Evolutionary conservation across 177 flowering plant species (phyloP), one percentile per base, ranked within the genome.

Genomic region (Vitis hybrid): DNA sequence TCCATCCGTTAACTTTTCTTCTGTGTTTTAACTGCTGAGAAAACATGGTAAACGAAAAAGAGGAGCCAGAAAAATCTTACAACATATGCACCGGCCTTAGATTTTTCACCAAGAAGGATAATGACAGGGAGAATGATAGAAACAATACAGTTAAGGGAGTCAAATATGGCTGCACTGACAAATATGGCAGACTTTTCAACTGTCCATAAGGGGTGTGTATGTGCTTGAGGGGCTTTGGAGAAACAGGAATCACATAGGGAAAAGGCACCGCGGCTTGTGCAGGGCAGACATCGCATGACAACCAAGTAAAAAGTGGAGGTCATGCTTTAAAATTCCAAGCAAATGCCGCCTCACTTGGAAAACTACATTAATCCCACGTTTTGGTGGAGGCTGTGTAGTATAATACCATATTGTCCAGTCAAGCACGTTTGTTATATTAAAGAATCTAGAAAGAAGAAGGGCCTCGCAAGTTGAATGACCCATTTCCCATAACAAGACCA

Each of bases 81-180:
- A 34, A 34, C 45, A 34, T 34, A 34, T 34, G 45, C 6, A 34
- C 26, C 26, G 26, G 26, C 26, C 26, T 23, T 3, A 23, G 26
- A 23, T 23, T 23, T 23, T 2, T 23, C 26, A 23, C 26, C 26
- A 23, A 23, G 26, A 23, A 23, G 26, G 26, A 23, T 23, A 23
- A 23, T 23, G 26, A 23, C 26, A 23, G 7, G 6, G 45, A 6
- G 45, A 34, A 6, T 34, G 65, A 58, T 65, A 54, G 68, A n/a
- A 59, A 74, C 60, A 65, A 51, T 60, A 56, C 60, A 56, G 11
- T 15, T 3, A 19, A 26, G 45, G 19, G 67, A 67, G 78, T 80
- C 83, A 80, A 80, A 72, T 54, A 65, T 72, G 71, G 79, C 82
- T 74, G 82, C 82, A 52, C 49, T 56, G 70, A 74, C 70, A 50